These are phyloP conservation scores for Cicer judaicum DNA, from an alignment of 306 rosid genomes.

Conservation along the genomic window DNA sequence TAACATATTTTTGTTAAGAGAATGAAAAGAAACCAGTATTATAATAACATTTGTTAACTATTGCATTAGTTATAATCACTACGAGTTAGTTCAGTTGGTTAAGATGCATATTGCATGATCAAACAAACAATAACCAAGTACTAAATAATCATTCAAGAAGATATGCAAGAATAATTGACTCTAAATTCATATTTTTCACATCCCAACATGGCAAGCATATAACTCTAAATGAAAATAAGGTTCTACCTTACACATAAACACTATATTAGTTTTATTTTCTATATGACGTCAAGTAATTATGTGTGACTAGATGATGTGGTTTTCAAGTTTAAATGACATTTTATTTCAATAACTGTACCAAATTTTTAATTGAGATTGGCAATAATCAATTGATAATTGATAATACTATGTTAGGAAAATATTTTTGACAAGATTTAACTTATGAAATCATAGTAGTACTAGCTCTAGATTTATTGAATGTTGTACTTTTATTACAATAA, in stretches of 20 bases:
- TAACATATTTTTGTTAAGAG: no score
- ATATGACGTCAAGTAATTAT: conserved; percentile 6
- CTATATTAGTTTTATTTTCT: not conserved
- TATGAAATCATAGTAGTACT: not conserved
- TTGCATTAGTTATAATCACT: no score
- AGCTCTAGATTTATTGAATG: not conserved
- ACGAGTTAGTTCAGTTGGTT: no score
- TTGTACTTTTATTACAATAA: no score
- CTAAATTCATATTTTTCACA: conserved; percentile 15
- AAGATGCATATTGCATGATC: no score
- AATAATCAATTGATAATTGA: not conserved
- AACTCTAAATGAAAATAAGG: conserved; percentile 95
- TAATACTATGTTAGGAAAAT: not conserved
- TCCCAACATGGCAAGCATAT: conserved; percentile 90
- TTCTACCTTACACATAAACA: not conserved
- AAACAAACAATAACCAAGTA: no score
- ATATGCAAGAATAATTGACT: no score
- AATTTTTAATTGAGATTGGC: not conserved
- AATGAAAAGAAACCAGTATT: no score
- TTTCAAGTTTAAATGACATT: conserved; percentile 10
- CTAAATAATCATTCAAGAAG: no score
- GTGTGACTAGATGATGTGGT: conserved; percentile 1
- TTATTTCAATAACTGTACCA: conserved; percentile 5
- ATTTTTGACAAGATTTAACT: not conserved
- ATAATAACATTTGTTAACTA: no score